Base-by-base conservation (phyloP, 2,329 filamentous ascomycete genomes). In the Diaporthe velutina region DNA sequence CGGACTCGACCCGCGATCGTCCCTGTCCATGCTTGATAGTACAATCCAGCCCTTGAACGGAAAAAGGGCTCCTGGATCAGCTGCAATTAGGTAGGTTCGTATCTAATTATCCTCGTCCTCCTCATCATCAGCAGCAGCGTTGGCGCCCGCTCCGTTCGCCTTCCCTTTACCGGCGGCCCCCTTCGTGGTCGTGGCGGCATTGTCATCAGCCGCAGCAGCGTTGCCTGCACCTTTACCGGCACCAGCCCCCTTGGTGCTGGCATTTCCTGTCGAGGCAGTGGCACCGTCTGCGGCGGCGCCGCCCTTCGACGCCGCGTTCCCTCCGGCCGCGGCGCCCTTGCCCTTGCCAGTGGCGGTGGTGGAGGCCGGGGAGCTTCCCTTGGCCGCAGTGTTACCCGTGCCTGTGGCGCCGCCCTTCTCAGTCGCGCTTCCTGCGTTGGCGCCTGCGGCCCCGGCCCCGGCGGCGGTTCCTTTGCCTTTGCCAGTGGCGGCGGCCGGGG, bases 21-120 rank as follows among this genome's bases (percentile, higher is more conserved):
- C 30, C 64, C 48, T 35, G 19, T 54, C 48, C 33, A 40, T 33
- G 30, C 30, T n/a, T 50, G 45, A 30, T 68, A n/a, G 4, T 68
- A 52, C 64, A 67, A 38, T 19, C 42, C 45, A 50, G 42, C 30
- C 22, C 45, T 25, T 19, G 15, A 19, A 19, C 19, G 2, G n/a
- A 38, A 48, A 2, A 22, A 15, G 22, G 13, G 30, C 30, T 15
- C 64, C 33, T 54, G 33, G 48, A 22, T 40, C 22, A 40, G 64
- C 64, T 40, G 45, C 48, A 40, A 54, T 68, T 54, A 68, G 64
- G n/a, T 54, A 68, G 28, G 33, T 68, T 40, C 10, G 48, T 54
- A 54, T 68, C 64, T 68, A 68, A 3, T 68, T 40, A 54, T 40
- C 48, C n/a, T 54, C 64, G 12, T 67, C 61, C 30, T 67, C 48